Conservation (phyloP, 345 rosid genomes). For the Hibiscus syriacus region DNA sequence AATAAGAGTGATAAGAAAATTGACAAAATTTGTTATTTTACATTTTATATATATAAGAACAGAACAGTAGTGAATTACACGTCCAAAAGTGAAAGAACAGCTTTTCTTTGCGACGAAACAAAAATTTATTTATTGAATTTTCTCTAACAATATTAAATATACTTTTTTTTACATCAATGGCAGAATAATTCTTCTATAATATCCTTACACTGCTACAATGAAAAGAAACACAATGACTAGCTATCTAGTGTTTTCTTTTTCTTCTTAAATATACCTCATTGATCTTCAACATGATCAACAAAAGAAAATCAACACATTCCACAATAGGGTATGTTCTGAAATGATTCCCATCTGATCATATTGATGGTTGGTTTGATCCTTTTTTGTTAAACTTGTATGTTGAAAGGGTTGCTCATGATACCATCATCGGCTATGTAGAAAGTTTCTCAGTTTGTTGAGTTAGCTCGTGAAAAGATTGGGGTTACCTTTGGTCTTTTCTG, state of each 20-base stretch:
- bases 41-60: too few species aligned
- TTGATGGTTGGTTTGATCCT: not conserved
- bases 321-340: not conserved
- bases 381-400: not conserved
- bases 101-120: slow-evolving; percentile 36
- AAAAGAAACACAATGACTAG: not conserved
- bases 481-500: slow-evolving; percentile 1
- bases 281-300: not conserved
- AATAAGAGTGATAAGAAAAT: too few species aligned
- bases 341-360: not conserved
- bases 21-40: too few species aligned
- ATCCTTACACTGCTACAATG: not conserved
- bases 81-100: slow-evolving; percentile 53
- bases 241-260: not conserved
- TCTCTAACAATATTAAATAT: not conserved
- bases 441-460: slow-evolving; percentile 15
- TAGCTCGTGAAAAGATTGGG: slow-evolving; percentile 17
- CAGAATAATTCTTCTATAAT: slow-evolving; percentile 5
- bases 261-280: not conserved
- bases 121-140: not conserved
- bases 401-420: not conserved
- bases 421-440: not conserved
- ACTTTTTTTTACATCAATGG: not conserved
- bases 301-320: not conserved
- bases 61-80: slow-evolving; percentile 84